Conservation (phyloP, 2,329 filamentous ascomycete species). For the Rugonectria rugulosa region DNA sequence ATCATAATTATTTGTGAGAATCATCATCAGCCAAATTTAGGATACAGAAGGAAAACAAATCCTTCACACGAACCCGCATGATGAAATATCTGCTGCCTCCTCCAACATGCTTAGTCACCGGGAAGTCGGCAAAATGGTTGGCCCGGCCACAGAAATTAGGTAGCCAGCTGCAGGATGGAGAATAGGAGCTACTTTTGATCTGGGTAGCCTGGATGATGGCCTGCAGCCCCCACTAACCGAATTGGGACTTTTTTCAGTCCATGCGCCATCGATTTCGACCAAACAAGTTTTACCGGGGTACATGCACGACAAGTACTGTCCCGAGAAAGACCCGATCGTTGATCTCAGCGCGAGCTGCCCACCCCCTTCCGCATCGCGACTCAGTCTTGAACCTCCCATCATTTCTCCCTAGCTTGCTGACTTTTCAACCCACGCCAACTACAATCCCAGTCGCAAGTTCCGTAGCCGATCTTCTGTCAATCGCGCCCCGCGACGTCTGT, state of each 20-base stretch:
- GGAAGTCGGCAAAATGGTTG: slow-evolving; percentile 32
- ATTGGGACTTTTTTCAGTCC: slow-evolving; percentile 12
- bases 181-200: slow-evolving; percentile 12
- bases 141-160: slow-evolving; percentile 23
- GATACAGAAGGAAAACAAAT: slow-evolving; percentile 42
- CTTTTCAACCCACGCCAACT: slow-evolving; percentile 18
- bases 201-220: slow-evolving; percentile 16
- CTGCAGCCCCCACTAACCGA: slow-evolving; percentile 21
- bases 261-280: slow-evolving; percentile 14
- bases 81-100: slow-evolving; percentile 30
- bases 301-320: slow-evolving; percentile 27
- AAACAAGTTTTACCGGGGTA: slow-evolving; percentile 24
- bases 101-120: slow-evolving; percentile 38
- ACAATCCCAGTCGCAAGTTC: slow-evolving; percentile 10
- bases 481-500: slow-evolving; percentile 22
- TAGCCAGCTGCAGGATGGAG: slow-evolving; percentile 16
- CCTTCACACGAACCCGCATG: slow-evolving; percentile 24
- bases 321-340: slow-evolving; percentile 24
- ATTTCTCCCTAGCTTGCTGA: slow-evolving; percentile 30
- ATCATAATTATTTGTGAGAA: slow-evolving; percentile 65
- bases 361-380: slow-evolving; percentile 40
- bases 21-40: slow-evolving; percentile 66
- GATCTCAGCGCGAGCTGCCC: slow-evolving; percentile 29
- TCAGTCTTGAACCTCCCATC: slow-evolving; percentile 31
- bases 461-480: slow-evolving; percentile 12